Base-by-base conservation (phyloP, 2,329 filamentous ascomycete genomes). In the Botryotinia narcissicola region DNA sequence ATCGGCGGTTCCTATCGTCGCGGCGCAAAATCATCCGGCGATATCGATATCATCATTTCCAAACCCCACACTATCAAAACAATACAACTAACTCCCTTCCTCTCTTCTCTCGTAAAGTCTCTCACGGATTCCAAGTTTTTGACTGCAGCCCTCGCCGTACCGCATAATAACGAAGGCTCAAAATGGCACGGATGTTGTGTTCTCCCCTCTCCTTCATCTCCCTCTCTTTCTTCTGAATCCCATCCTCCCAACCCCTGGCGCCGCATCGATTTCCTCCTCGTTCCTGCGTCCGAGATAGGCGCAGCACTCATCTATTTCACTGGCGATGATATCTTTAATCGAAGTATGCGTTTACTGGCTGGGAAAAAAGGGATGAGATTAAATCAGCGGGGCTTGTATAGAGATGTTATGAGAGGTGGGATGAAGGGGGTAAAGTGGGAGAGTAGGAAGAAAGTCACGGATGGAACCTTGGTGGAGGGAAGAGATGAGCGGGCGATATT, bases 291-390 rank as follows among this genome's bases (percentile, higher is more conserved):
- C 2, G 91, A 97, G 81, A 86, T 94, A 69, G 95, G 95, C 1
- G 95, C 93, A 0, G 94, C 95, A 0, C 81, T 98, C 75, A 87
- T 98, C n/a, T 98, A 98, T 80, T 98, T 98, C 80, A 98, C 95
- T 0, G 95, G 95, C 1, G 96, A 98, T 77, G 95, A 97, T 80
- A 92, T 97, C 48, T 98, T 98, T 84, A 98, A 98, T 81, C 86
- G 95, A 25, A 97, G 93, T 79, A 88, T 98, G 81, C 85, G 95
- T 76, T 83, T 97, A 25, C 82, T 98, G 76, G 94, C 94, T 22
- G 89, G 90, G 57, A 94, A 90, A 82, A 96, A 93, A 83, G 89
- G 90, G 0, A 94, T 97, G 93, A 84, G 92, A 69, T 81, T 98
- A 72, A 98, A 97, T 78, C 95, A 98, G 82, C 86, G 88, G 44